Conservation (phyloP, 176 grass and related monocot species). For the Oryza australiensis region DNA sequence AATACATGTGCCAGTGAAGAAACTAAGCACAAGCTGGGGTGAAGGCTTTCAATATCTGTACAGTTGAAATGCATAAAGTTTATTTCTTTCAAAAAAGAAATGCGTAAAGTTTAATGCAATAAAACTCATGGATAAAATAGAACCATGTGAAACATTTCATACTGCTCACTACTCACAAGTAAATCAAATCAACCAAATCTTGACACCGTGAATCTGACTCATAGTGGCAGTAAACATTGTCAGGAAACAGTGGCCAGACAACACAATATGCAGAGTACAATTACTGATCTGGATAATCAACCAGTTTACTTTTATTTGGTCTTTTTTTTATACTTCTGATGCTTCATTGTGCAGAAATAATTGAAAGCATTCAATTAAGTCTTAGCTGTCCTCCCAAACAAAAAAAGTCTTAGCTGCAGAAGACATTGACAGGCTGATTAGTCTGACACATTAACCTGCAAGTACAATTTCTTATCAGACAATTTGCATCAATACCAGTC, state of each 20-base stretch:
- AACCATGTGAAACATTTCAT: neutral
- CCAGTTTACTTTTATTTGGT: neutral
- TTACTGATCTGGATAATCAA: neutral
- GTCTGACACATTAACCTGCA: constrained; percentile 8
- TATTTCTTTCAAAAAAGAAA: neutral
- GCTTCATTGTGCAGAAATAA: neutral
- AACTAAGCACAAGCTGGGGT: neutral
- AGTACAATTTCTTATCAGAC: neutral
- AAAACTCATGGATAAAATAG: neutral
- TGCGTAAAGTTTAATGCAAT: neutral
- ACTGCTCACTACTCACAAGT: neutral
- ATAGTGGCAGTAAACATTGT: neutral
- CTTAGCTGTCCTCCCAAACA: neutral
- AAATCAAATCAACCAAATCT: constrained; percentile 7
- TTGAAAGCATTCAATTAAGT: neutral
- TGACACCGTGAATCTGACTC: constrained; percentile 9
- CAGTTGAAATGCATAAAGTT: neutral
- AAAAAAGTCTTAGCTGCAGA: neutral
- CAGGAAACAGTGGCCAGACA: neutral
- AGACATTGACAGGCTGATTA: neutral
- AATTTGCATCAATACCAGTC: neutral
- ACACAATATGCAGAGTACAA: neutral
- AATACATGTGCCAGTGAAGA: neutral
- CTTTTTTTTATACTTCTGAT: neutral
- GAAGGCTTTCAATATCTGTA: neutral